A percentile compares a stretch with the other conserved stretches of the same genome.
phyloP scores from a whole-genome alignment of 164 flowering plant species.

The Annona squamosa region DNA sequence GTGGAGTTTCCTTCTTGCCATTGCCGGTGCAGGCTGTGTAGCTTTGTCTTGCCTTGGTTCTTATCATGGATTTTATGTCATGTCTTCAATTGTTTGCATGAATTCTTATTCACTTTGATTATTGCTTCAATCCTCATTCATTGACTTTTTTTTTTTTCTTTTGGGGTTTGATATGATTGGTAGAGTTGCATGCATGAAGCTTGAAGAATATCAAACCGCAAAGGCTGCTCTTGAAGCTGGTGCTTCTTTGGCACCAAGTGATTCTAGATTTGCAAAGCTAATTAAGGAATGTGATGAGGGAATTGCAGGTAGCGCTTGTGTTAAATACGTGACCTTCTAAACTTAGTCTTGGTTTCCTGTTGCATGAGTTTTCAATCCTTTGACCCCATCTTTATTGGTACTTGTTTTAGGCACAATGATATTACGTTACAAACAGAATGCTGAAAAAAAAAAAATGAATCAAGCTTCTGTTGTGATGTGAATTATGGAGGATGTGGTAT shows the following conservation, averaged over 20 bases:
- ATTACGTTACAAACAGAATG: neutral
- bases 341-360: no score
- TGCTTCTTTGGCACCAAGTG: slow-evolving; percentile 56
- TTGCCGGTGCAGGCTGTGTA: no score
- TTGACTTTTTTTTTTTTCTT: neutral
- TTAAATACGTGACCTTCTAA: no score
- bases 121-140: neutral
- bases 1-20: no score
- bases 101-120: neutral
- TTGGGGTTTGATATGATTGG: neutral
- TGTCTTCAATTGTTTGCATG: neutral
- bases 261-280: slow-evolving; percentile 59
- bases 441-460: neutral
- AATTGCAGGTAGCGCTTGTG: slow-evolving; percentile 51
- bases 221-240: slow-evolving; percentile 73
- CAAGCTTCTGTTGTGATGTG: neutral
- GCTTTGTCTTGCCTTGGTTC: no score
- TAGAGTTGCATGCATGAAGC: slow-evolving; percentile 74
- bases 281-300: slow-evolving; percentile 69
- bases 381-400: no score
- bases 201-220: slow-evolving; percentile 90
- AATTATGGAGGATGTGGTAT: neutral
- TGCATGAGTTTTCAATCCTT: no score
- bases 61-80: no score
- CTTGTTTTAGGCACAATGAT: no score